phyloP scores from a whole-genome alignment of 2,329 filamentous ascomycete genomes.

The Dothideomycetes sp. region DNA sequence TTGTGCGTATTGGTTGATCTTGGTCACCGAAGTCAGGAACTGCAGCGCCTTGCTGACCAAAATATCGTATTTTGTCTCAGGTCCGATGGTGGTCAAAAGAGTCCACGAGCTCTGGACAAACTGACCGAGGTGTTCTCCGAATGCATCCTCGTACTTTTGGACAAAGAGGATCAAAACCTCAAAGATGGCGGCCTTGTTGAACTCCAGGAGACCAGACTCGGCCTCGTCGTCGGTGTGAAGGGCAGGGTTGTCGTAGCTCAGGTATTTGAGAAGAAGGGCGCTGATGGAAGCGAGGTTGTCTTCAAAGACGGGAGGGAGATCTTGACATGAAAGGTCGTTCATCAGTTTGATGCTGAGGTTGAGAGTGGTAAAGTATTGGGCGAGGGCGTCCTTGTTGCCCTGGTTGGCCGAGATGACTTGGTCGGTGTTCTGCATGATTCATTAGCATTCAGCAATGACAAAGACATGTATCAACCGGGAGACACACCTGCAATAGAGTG shows the following conservation, averaged over 20 bases:
- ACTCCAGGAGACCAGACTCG: constrained; percentile 76
- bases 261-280: constrained; percentile 78
- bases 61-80: constrained; percentile 86
- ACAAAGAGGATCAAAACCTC: constrained; percentile 83
- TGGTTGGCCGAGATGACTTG: constrained; percentile 62
- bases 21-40: constrained; percentile 83
- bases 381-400: constrained; percentile 63
- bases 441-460: background rate
- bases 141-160: constrained; percentile 92
- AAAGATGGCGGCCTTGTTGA: constrained; percentile 87
- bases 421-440: constrained; percentile 51
- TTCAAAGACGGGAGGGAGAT: constrained; percentile 90
- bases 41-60: constrained; percentile 90
- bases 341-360: constrained; percentile 86
- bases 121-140: constrained; percentile 66
- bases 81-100: constrained; percentile 74
- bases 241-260: constrained; percentile 77
- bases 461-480: background rate
- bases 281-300: constrained; percentile 73
- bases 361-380: constrained; percentile 72
- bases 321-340: constrained; percentile 95
- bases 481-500: constrained; percentile 47
- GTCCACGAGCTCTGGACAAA: constrained; percentile 91
- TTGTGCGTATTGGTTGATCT: constrained; percentile 65
- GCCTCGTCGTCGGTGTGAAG: constrained; percentile 81